These are phyloP conservation scores for Hypomyces rosellus DNA, from an alignment of 2,329 filamentous ascomycete species.

Conservation along the genomic window DNA sequence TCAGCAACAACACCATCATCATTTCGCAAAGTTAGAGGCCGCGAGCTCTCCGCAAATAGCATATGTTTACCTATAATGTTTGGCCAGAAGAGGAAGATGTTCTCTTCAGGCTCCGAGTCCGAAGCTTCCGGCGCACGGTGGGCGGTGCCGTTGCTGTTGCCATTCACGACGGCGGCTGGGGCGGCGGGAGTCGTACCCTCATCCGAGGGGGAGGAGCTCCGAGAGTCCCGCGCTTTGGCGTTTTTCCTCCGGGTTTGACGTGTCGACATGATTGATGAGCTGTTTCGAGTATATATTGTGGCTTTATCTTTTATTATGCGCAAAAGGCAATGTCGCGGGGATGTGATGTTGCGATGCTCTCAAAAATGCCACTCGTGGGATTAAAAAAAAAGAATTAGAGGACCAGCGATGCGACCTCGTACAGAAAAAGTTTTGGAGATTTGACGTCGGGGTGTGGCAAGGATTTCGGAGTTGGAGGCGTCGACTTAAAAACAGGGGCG, in stretches of 20 bases:
- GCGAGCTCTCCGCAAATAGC: not conserved
- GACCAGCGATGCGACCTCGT: not conserved
- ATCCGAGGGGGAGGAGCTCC: slow-evolving; percentile 24
- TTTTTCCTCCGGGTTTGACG: slow-evolving; percentile 35
- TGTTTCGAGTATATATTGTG: not conserved
- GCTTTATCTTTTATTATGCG: no score
- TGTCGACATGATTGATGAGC: slow-evolving; percentile 28
- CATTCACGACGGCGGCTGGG: slow-evolving; percentile 19
- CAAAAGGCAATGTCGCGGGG: no score
- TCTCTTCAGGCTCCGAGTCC: slow-evolving; percentile 48
- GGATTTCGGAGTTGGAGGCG: not conserved
- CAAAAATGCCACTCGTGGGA: no score
- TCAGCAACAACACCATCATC: not conserved
- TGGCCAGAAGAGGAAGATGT: slow-evolving; percentile 76
- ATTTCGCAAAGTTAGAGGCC: not conserved
- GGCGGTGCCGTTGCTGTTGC: slow-evolving; percentile 42
- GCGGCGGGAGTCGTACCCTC: slow-evolving; percentile 21
- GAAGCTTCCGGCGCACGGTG: slow-evolving; percentile 28
- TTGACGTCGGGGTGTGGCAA: not conserved
- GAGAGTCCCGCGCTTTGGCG: slow-evolving; percentile 26
- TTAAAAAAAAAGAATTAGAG: not conserved
- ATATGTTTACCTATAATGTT: slow-evolving; percentile 65
- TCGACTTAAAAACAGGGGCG: not conserved
- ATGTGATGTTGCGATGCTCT: no score
- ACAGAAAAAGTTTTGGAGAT: not conserved